Conservation (phyloP, 108 stramenopile species). For the Skeletonema potamos region DNA sequence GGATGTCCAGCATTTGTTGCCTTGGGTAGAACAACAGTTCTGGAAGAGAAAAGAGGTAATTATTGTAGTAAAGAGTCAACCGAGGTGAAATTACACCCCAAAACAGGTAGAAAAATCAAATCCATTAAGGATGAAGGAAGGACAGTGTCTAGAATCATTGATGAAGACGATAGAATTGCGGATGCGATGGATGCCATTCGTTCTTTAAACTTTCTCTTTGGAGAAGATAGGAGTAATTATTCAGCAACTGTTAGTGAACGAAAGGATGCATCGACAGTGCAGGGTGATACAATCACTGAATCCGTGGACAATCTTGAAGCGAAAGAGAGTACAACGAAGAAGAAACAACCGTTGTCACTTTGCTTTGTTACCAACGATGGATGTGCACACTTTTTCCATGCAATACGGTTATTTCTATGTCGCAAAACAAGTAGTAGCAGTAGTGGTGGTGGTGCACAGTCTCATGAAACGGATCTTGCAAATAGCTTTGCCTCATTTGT, state of each 20-base stretch:
- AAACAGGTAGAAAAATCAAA: background rate
- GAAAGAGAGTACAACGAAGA: background rate
- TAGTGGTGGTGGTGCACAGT: background rate
- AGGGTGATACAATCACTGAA: background rate
- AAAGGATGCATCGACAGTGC: too few species aligned
- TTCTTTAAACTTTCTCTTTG: slow-evolving; percentile 35
- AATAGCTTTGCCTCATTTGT: slow-evolving; percentile 37
- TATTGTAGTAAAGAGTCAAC: background rate
- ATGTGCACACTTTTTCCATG: slow-evolving; percentile 37
- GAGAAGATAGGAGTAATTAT: background rate
- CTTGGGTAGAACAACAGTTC: slow-evolving; percentile 23
- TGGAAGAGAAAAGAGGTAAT: slow-evolving; percentile 5
- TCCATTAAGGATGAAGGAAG: background rate
- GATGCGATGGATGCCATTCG: slow-evolving; percentile 41
- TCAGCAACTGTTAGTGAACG: background rate
- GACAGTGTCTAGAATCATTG: background rate
- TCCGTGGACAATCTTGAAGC: background rate
- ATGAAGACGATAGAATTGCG: slow-evolving; percentile 10
- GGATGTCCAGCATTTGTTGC: slow-evolving; percentile 38
- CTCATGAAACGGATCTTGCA: slow-evolving; percentile 9
- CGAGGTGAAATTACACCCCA: background rate
- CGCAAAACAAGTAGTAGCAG: background rate
- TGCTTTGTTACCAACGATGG: slow-evolving; percentile 41
- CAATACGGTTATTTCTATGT: slow-evolving; percentile 8
- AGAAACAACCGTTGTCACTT: slow-evolving; percentile 26